Conservation (phyloP, 176 grass and related monocot genomes). For the Canna indica region DNA sequence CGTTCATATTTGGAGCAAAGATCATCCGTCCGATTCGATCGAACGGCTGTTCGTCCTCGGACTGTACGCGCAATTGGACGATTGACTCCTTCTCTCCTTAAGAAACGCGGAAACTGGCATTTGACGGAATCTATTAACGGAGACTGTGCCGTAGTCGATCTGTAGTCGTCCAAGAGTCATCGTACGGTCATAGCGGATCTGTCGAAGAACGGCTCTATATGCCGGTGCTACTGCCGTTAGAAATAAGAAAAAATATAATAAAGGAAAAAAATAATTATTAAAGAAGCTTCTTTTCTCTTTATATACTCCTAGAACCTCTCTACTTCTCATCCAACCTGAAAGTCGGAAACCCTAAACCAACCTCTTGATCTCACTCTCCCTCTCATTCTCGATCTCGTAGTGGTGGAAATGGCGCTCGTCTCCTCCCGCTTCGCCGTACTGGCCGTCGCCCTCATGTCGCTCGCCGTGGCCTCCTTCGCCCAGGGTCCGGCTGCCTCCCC, state of each 20-base stretch:
- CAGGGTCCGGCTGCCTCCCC: conserved; percentile 3
- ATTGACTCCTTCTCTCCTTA: no score
- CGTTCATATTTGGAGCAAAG: neutral
- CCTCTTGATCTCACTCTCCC: neutral
- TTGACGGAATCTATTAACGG: neutral
- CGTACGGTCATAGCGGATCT: neutral
- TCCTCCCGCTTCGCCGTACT: neutral
- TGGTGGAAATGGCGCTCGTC: neutral
- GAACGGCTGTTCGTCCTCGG: neutral
- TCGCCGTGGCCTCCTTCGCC: neutral
- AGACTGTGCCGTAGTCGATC: neutral
- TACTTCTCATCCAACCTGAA: neutral
- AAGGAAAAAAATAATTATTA: neutral
- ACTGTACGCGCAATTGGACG: no score
- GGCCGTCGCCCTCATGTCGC: neutral
- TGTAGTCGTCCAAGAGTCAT: neutral
- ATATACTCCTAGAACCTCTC: neutral
- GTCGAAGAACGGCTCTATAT: no score
- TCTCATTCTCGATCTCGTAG: neutral
- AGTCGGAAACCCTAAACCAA: neutral
- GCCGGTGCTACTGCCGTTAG: no score
- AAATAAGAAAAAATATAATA: neutral
- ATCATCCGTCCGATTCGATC: neutral
- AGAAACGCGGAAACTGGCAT: neutral
- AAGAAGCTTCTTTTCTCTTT: neutral